phyloP scores from a whole-genome alignment of 1,139 yeast species.

The Hemisphaericaspora lyxosophila region DNA sequence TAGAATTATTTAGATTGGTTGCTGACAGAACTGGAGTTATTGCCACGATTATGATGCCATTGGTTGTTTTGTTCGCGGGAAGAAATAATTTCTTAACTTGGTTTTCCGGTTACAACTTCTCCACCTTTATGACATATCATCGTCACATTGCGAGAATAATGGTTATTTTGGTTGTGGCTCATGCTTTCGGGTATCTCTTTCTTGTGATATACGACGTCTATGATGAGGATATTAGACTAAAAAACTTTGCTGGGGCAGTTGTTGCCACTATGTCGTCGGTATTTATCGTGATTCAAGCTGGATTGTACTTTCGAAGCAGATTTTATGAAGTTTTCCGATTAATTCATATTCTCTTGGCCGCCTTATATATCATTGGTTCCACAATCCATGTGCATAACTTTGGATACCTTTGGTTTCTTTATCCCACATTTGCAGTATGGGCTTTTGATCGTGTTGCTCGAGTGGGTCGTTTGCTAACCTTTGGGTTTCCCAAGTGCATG shows the following conservation, averaged over 20 bases:
- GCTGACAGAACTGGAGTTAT: conserved; percentile 64
- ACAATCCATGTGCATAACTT: conserved; percentile 56
- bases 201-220: conserved; percentile 39
- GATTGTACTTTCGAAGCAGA: conserved; percentile 51
- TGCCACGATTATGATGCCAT: conserved; percentile 49
- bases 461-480: conserved; percentile 43
- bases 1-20: conserved; percentile 25
- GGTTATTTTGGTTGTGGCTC: conserved; percentile 45
- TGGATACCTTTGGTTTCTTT: conserved; percentile 47
- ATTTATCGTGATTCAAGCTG: conserved; percentile 47
- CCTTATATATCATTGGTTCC: conserved; percentile 54
- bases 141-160: conserved; percentile 61
- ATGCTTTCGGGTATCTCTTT: conserved; percentile 44
- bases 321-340: conserved; percentile 65
- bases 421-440: conserved; percentile 65
- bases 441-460: conserved; percentile 58
- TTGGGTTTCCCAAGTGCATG: conserved; percentile 52
- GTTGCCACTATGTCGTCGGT: conserved; percentile 42
- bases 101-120: conserved; percentile 65
- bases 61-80: conserved; percentile 57
- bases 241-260: conserved; percentile 49
- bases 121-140: conserved; percentile 63
- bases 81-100: conserved; percentile 66
- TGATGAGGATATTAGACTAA: conserved; percentile 23
- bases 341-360: conserved; percentile 59